phyloP scores from a whole-genome alignment of 768 basidiomycete genomes.

The Collybiopsis confluens region DNA sequence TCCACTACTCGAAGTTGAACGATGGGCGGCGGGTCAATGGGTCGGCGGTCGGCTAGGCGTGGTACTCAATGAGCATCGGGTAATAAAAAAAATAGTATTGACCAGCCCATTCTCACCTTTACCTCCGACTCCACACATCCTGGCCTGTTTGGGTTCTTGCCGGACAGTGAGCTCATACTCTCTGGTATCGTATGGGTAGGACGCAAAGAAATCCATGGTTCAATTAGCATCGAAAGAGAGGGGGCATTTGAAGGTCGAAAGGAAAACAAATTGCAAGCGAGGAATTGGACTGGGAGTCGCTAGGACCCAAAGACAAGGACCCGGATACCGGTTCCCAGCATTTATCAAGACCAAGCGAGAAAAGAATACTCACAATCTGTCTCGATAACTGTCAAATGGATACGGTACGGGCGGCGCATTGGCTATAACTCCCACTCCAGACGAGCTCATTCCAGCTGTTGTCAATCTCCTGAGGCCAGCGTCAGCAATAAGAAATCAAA shows the following conservation, averaged over 20 bases:
- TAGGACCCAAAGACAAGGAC: constrained; percentile 6
- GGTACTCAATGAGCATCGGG: constrained; percentile 1
- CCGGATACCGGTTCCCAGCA: constrained; percentile 26
- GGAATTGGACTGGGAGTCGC: not conserved
- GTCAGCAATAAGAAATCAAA: too few relatives aligned
- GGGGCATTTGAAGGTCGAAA: not conserved
- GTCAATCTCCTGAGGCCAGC: too few relatives aligned
- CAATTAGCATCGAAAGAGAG: not conserved
- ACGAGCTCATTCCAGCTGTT: not conserved
- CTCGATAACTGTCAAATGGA: constrained; percentile 8
- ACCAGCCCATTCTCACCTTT: constrained; percentile 49
- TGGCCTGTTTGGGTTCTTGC: constrained; percentile 88
- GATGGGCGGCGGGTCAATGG: constrained; percentile 95
- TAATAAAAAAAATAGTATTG: not conserved
- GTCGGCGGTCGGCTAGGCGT: constrained; percentile 79
- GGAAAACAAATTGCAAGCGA: not conserved
- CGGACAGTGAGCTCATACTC: constrained; percentile 83
- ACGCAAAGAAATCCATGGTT: not conserved
- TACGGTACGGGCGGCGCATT: constrained; percentile 8
- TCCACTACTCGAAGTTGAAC: constrained; percentile 90
- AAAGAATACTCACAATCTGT: constrained; percentile 41
- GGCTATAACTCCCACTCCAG: not conserved
- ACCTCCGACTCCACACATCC: constrained; percentile 88
- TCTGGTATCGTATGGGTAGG: constrained; percentile 31
- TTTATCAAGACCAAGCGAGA: constrained; percentile 47